Conservation (phyloP, 2,329 filamentous ascomycete genomes). For the Emericellopsis atlantica region DNA sequence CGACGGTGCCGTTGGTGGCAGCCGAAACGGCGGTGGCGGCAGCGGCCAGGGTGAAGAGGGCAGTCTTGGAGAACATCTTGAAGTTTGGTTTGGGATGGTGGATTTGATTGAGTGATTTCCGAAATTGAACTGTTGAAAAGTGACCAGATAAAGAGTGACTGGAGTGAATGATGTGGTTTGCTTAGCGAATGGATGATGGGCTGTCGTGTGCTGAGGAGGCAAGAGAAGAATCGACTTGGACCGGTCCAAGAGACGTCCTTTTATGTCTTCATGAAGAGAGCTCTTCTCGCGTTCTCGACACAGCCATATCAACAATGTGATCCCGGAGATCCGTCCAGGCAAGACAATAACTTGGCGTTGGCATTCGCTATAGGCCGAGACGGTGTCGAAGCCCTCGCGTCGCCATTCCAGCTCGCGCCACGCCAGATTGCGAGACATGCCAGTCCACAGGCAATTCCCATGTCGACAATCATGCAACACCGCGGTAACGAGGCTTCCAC, state of each 20-base stretch:
- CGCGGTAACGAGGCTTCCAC: too few relatives aligned
- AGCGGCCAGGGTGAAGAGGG: constrained; percentile 7
- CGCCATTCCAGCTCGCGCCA: too few relatives aligned
- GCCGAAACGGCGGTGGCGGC: constrained; percentile 9
- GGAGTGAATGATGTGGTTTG: constrained; percentile 5
- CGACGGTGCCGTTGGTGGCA: neutral
- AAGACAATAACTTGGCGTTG: neutral
- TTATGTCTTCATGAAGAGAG: neutral
- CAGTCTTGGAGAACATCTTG: constrained; percentile 12
- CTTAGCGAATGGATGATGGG: constrained; percentile 1
- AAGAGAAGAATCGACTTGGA: neutral
- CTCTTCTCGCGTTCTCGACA: neutral
- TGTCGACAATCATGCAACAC: too few relatives aligned
- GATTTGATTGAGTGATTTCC: neutral
- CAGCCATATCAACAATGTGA: neutral
- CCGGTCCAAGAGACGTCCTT: neutral
- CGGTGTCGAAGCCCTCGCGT: too few relatives aligned
- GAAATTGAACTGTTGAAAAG: neutral
- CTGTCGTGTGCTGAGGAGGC: neutral
- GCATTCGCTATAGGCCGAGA: too few relatives aligned
- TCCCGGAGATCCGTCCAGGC: neutral
- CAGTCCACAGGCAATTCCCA: too few relatives aligned
- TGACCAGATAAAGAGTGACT: constrained; percentile 10
- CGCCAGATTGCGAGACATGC: too few relatives aligned
- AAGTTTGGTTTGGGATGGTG: neutral